Base-by-base conservation (phyloP, 257 asterid genomes). In the Pogostemon cablin region DNA sequence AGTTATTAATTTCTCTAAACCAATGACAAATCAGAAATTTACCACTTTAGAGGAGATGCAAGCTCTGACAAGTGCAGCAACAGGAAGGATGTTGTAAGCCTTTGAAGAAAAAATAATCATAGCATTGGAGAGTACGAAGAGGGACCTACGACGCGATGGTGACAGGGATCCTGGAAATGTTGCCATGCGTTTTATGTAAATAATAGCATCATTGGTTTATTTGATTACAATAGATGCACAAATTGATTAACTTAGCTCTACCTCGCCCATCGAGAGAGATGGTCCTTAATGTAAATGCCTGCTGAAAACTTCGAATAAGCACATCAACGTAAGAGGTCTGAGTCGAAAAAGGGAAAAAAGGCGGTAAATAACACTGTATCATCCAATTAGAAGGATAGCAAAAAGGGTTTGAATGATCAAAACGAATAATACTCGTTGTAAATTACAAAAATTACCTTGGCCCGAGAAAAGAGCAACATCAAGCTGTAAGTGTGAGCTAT, bases 401-500 rank as follows among this genome's bases (percentile, higher is more conserved):
- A 46, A 44, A 46, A 3, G n/a, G n/a, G n/a, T 44, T 44, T 44
- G 11, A 3, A 44, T 44, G 25, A 7, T 7, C 11, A 52, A 52
- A 12, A 12, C 9, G 9, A 52, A 52, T 25, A 12, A 15, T 6
- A 52, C 25, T 38, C 1, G 40, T 8, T 4, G 46, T 60, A 70
- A 4, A 61, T 41, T 25, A 62, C 8, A 7, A 67, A 68, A 68
- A 71, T 76, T 83, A 93, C 99, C 99, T 93, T 93, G 72, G 95
- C 91, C 69, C 95, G 84, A 73, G 99, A 86, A 76, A 93, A 91
- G 78, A 93, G 85, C 79, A 91, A 75, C 77, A 93, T 84, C 82
- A 93, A 73, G 85, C 98, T 87, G 86, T 80, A 93, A 49, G 98
- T 91, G 87, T 93, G 99, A 78, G 99, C 95, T 71, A 93, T 87